These are phyloP conservation scores for Nicotiana sylvestris DNA, from an alignment of 257 asterid genomes.

Conservation along the genomic window DNA sequence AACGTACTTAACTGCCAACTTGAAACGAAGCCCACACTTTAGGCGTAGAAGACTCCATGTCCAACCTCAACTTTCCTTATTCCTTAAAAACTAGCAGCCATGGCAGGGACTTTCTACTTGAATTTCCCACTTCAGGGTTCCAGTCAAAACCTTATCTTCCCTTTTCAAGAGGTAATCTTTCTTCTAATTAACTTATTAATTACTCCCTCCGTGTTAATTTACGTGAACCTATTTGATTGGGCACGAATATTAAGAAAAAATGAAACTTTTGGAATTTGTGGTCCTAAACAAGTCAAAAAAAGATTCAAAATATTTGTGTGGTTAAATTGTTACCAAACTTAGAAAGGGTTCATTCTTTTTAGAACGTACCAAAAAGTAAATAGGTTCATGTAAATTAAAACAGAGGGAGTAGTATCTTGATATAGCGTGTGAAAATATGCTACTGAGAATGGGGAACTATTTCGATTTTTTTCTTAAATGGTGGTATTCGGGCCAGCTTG, in stretches of 20 bases:
- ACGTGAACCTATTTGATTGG: too few species aligned
- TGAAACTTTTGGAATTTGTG: too few species aligned
- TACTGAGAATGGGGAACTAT: background rate
- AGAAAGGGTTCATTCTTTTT: too few species aligned
- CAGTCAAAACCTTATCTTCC: slow-evolving; percentile 26
- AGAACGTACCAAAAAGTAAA: too few species aligned
- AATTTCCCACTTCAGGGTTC: slow-evolving; percentile 35
- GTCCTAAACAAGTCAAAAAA: too few species aligned
- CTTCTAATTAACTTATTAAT: background rate
- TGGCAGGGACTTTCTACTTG: slow-evolving; percentile 29
- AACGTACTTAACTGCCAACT: slow-evolving; percentile 44
- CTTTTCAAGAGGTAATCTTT: slow-evolving; percentile 30
- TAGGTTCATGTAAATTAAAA: too few species aligned
- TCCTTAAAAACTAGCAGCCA: slow-evolving; percentile 25
- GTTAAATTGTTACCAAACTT: too few species aligned
- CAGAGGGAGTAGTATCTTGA: background rate
- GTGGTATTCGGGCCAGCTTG: background rate
- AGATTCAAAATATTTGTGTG: too few species aligned
- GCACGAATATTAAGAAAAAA: too few species aligned
- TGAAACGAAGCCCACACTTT: background rate
- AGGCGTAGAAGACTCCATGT: slow-evolving; percentile 31
- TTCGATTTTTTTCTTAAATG: background rate
- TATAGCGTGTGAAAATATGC: background rate
- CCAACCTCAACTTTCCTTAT: slow-evolving; percentile 47
- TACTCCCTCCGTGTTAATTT: too few species aligned